Evolutionary conservation across 805 yeast genomes (phyloP), one percentile per base, ranked within the genome.

Genomic region (Lachancea sp.): DNA sequence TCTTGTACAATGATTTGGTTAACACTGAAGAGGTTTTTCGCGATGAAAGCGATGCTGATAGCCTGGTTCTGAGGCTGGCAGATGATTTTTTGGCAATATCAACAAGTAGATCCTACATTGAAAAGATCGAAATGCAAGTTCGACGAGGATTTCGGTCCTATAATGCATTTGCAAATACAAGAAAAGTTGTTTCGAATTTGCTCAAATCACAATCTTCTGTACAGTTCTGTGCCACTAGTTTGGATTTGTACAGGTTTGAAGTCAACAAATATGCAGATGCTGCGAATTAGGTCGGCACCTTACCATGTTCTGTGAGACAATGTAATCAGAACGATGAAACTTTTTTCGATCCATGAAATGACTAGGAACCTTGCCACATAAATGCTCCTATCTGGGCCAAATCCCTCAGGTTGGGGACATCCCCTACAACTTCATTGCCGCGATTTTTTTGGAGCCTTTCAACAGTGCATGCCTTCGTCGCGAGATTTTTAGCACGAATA

Each of bases 31-130:
- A 45, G 47, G 35, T 49, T 50, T 49, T 64, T 67, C 17, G 47
- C 53, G 52, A 54, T 29, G 29, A 56, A n/a, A 25, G 45, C 1
- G 37, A 46, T 2, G 43, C 50, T 5, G 50, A 59, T 2, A 60
- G 71, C 12, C 43, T 71, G 2, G 55, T 86, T 2, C 42, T 86
- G 6, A 62, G 96, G 39, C 58, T 85, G 16, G 95, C 87, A 0
- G 97, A 89, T 61, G 97, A 89, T 56, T 89, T 89, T 52, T 55
- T 89, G 20, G 67, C 86, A n/a, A 60, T 89, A 0, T 72, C 92
- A 0, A 65, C 77, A 0, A 55, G 67, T 25, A 20, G 50, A 8
- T 38, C 43, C 0, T 51, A 56, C 8, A 68, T 78, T 0, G 30
- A 42, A 1, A 41, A 40, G 2, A 56, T 71, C 29, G 49, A 56